These are phyloP conservation scores for Wickerhamia fluorescens DNA, from an alignment of 805 yeast genomes.

Conservation along the genomic window DNA sequence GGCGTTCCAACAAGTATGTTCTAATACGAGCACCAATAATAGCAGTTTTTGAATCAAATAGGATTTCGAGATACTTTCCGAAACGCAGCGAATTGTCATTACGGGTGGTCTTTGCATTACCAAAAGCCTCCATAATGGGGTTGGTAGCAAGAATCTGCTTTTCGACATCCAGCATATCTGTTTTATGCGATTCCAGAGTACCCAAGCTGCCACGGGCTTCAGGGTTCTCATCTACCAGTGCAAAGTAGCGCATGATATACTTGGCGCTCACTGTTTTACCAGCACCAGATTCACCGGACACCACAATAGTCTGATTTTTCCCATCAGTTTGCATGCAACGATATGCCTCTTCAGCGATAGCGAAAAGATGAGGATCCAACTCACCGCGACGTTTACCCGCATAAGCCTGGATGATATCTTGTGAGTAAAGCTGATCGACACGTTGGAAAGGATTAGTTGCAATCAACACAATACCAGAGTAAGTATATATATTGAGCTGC, in stretches of 20 bases:
- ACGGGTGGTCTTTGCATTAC: constrained; percentile 96
- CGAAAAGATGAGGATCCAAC: constrained; percentile 93
- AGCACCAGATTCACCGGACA: constrained; percentile 97
- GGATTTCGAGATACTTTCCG: constrained; percentile 90
- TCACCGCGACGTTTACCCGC: constrained; percentile 92
- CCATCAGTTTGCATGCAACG: constrained; percentile 85
- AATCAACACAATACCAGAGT: constrained; percentile 92
- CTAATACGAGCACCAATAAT: constrained; percentile 93
- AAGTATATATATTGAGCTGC: constrained; percentile 87
- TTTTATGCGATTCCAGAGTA: constrained; percentile 22
- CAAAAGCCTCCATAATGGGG: constrained; percentile 97
- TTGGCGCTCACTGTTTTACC: constrained; percentile 98
- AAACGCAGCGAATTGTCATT: constrained; percentile 97
- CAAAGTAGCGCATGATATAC: constrained; percentile 95
- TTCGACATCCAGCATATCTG: constrained; percentile 85
- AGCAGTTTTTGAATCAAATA: constrained; percentile 65
- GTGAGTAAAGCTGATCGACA: constrained; percentile 84
- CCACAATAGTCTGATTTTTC: constrained; percentile 90
- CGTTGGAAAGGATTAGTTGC: constrained; percentile 95
- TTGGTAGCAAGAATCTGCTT: constrained; percentile 93
- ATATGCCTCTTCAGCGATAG: constrained; percentile 96
- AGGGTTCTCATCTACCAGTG: constrained; percentile 67
- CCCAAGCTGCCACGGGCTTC: constrained; percentile 26
- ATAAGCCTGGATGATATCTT: constrained; percentile 89
- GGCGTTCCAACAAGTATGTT: constrained; percentile 87